Evolutionary conservation across 1,139 yeast species (phyloP).

Genomic region (Hansenula lynferdii): DNA sequence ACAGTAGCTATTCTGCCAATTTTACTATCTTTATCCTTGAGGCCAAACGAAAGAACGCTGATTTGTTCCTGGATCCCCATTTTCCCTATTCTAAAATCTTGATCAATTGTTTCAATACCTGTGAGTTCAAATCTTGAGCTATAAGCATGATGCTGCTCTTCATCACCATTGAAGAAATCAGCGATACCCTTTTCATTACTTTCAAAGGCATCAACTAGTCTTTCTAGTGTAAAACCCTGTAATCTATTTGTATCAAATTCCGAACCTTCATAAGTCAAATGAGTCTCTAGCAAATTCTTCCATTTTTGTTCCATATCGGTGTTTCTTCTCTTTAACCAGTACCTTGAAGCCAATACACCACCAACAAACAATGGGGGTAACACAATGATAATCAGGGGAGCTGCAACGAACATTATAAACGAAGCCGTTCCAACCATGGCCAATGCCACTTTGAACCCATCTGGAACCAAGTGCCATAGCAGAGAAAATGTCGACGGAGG

Average conservation of each 20-base stretch:
- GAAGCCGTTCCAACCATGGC: slow-evolving; percentile 25
- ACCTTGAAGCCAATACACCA: slow-evolving; percentile 22
- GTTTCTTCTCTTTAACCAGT: slow-evolving; percentile 15
- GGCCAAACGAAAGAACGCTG: slow-evolving; percentile 25
- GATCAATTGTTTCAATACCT: slow-evolving; percentile 26
- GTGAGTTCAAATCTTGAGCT: slow-evolving; percentile 24
- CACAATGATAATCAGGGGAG: slow-evolving; percentile 29
- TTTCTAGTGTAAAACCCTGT: slow-evolving; percentile 19
- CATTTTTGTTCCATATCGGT: slow-evolving; percentile 15
- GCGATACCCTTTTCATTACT: slow-evolving; percentile 27
- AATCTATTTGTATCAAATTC: slow-evolving; percentile 13
- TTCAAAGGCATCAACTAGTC: slow-evolving; percentile 30
- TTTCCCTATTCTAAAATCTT: slow-evolving; percentile 20
- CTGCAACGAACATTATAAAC: slow-evolving; percentile 29
- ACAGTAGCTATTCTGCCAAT: slow-evolving; percentile 24
- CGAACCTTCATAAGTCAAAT: slow-evolving; percentile 13
- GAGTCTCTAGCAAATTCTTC: slow-evolving; percentile 10
- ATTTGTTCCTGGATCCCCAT: slow-evolving; percentile 17
- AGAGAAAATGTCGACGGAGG: slow-evolving; percentile 10
- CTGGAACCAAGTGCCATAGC: slow-evolving; percentile 22
- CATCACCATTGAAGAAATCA: slow-evolving; percentile 19
- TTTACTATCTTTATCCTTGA: slow-evolving; percentile 23
- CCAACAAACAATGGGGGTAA: slow-evolving; percentile 32
- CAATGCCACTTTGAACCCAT: slow-evolving; percentile 23
- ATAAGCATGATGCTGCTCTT: slow-evolving; percentile 7